Conservation (phyloP, 345 rosid genomes). For the Euphorbia peplus region DNA sequence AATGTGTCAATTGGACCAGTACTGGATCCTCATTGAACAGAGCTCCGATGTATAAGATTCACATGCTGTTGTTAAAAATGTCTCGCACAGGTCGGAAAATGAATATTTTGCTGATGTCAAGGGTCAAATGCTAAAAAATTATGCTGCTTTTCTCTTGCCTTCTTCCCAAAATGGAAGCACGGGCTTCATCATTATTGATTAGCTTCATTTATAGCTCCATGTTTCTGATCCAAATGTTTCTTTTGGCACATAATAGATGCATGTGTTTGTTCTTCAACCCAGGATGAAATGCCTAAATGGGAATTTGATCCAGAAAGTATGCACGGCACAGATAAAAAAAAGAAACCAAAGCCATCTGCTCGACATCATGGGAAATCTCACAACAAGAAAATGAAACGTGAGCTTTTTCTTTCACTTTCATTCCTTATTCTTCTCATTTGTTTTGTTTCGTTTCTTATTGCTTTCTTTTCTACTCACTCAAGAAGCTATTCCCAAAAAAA, state of each 20-base stretch:
- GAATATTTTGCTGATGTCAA: background rate
- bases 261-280: slow-evolving; percentile 14
- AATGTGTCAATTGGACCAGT: no score
- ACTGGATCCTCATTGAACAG: no score
- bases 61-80: background rate
- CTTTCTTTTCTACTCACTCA: background rate
- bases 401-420: slow-evolving; percentile 21
- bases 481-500: no score
- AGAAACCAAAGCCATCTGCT: slow-evolving; percentile 25
- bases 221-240: background rate
- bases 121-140: background rate
- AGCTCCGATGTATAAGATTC: no score
- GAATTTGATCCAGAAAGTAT: slow-evolving; percentile 26
- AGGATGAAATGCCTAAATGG: slow-evolving; percentile 41
- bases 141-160: background rate
- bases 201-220: background rate
- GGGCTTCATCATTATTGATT: background rate
- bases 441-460: background rate
- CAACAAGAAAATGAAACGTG: slow-evolving; percentile 41
- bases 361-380: slow-evolving; percentile 30
- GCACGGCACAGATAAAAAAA: slow-evolving; percentile 22
- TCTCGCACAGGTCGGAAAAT: background rate
- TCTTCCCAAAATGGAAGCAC: background rate
- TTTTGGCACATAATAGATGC: background rate
- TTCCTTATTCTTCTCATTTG: background rate